Base-by-base conservation (phyloP, 495 filamentous ascomycete genomes). In the Darksidea phi region DNA sequence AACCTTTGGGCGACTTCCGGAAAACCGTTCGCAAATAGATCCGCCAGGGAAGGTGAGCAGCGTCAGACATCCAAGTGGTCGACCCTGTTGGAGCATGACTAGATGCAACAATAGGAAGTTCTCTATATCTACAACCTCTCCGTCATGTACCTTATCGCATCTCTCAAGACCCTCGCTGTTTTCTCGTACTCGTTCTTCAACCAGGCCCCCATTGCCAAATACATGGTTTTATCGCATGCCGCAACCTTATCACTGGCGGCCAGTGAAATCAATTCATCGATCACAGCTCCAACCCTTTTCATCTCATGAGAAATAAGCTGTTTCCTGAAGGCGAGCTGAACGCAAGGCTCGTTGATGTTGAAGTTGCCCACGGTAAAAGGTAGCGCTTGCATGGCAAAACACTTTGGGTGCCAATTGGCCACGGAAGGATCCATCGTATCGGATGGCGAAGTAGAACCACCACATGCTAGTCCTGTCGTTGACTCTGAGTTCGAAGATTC, bases 151-250 rank as follows among this genome's bases (percentile, higher is more conserved):
- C 28, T 3, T 4, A 32, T 32, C 10, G 28, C 47, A 49, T 49
- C 13, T 32, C 6, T 28, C 6, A 28, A 21, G 26, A 28, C 2
- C 20, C 26, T 26, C 6, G 11, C 7, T 23, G 32, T 6, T 17
- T 13, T 11, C 15, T 12, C 17, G 13, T 28, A 28, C 49, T 53
- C 49, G 37, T 3, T 32, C 28, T 23, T 13, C 13, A 53, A 20
- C 49, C 49, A 53, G 5, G 28, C 49, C n/a, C 49, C 49, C 15
- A 53, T 11, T n/a, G 26, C 21, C 18, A n/a, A 24, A 34, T 53
- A 53, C 6, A 53, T 26, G 3, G 1, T 38, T 36, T 18, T 17
- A 7, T 15, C 49, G 0, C 18, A 25, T 4, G 32, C 12, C 1
- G 28, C 49, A 32, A 34, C 32, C 4, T 18, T 20, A 6, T 15